Conservation (phyloP, 1,284 basidiomycete genomes). For the Melampsora larici-populina region DNA sequence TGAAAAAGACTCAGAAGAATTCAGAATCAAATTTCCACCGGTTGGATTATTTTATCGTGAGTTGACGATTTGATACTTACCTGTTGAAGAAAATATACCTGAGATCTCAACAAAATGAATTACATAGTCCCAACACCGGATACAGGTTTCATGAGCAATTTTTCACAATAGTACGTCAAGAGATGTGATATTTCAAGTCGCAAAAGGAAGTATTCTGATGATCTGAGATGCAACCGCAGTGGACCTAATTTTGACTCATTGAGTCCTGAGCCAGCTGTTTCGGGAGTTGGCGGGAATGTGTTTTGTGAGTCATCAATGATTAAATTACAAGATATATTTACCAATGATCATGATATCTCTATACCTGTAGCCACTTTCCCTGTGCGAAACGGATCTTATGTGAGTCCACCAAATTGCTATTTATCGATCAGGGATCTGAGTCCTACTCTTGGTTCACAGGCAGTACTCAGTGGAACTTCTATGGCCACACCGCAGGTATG, state of each 20-base stretch:
- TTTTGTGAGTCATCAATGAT: slow-evolving; percentile 24
- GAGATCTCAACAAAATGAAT: not conserved
- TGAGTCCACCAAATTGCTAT: not conserved
- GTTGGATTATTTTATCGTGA: slow-evolving; percentile 16
- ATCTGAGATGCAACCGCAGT: not conserved
- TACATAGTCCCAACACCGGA: slow-evolving; percentile 33
- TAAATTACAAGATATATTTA: not conserved
- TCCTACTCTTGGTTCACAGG: slow-evolving; percentile 6
- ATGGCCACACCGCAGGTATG: slow-evolving; percentile 41
- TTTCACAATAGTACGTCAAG: slow-evolving; percentile 33
- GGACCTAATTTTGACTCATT: slow-evolving; percentile 40
- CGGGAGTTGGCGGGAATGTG: slow-evolving; percentile 32
- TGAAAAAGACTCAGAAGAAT: not conserved
- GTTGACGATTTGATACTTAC: not conserved
- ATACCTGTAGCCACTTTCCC: slow-evolving; percentile 34
- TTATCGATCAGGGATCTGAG: not conserved
- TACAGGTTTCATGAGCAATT: slow-evolving; percentile 44
- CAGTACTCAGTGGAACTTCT: slow-evolving; percentile 36
- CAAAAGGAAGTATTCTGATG: not conserved
- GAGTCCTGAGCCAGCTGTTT: slow-evolving; percentile 29
- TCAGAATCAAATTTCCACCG: slow-evolving; percentile 14
- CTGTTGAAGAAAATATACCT: not conserved
- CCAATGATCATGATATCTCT: not conserved
- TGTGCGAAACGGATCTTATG: slow-evolving; percentile 27
- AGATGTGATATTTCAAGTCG: not conserved